Evolutionary conservation across 345 rosid species (phyloP), one percentile per base, ranked within the genome.

Genomic region (Eucalyptus melliodora): DNA sequence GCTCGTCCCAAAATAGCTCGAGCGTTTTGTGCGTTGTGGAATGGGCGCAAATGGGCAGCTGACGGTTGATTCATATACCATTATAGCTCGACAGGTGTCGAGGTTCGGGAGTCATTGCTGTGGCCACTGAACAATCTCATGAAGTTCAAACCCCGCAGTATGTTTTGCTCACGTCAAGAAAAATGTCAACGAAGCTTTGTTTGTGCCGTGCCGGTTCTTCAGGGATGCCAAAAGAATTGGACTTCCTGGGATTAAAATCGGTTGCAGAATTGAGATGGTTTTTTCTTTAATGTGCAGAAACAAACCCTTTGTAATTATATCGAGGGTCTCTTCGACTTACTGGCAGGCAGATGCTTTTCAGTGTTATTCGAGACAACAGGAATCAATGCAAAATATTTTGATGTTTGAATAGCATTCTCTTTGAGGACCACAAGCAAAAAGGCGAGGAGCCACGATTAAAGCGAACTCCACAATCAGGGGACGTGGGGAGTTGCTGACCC

Each of bases 401-500:
- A 5, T 19, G 47, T 3, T 42, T 37, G 47, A 77, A 42, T 77
- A 21, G 16, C 47, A 6, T 12, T 44, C 85, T 23, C 16, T 37
- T 72, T 11, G 2, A 40, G 47, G 85, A 21, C 30, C 47, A 77
- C 85, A 77, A 21, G 27, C 14, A 11, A 77, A 77, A 77, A 37
- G 47, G 47, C 47, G 4, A 23, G 30, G 47, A 77, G 30, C 85
- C 85, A 26, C 87, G 13, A 45, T 86, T 34, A 91, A 88, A 91
- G 93, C 55, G 45, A 60, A 34, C 51, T 80, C 94, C 93, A 92
- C 91, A 6, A 88, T 86, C 81, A 55, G 85, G 87, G 93, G 93
- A 80, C 69, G 16, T 14, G 88, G 47, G 44, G 51, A 83, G 86
- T 86, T 89, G 30, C 34, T 89, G 95, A 82, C 94, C 95, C 95